These are phyloP conservation scores for Pseudopyrenochaeta lycopersici DNA, from an alignment of 2,329 filamentous ascomycete genomes.

Conservation along the genomic window DNA sequence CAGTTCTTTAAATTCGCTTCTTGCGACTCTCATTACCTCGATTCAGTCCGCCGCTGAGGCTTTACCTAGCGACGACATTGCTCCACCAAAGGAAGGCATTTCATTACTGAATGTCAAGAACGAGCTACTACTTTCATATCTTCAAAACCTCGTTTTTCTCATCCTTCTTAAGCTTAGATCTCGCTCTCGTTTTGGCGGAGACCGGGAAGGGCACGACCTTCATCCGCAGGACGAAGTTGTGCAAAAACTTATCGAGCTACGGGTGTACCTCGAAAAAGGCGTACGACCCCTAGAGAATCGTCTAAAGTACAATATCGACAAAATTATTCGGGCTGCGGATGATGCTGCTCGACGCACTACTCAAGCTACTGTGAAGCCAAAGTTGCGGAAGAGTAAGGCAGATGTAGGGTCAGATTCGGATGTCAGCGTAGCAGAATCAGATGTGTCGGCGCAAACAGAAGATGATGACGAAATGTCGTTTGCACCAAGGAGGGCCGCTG, in stretches of 20 bases:
- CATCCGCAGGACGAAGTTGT: conserved; percentile 73
- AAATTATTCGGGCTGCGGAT: conserved; percentile 87
- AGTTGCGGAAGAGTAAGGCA: conserved; percentile 41
- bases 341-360: conserved; percentile 60
- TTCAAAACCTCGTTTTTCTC: conserved; percentile 91
- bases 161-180: conserved; percentile 78
- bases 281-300: conserved; percentile 89
- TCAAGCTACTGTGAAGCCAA: conserved; percentile 32
- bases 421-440: conserved; percentile 48
- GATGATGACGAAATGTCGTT: conserved; percentile 65
- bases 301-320: conserved; percentile 94
- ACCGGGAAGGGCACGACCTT: conserved; percentile 46
- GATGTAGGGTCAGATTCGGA: conserved; percentile 54
- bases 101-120: conserved; percentile 96
- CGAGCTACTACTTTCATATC: conserved; percentile 93
- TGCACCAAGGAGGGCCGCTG: conserved; percentile 66
- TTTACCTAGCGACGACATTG: conserved; percentile 67
- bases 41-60: conserved; percentile 67
- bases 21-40: conserved; percentile 63
- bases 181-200: conserved; percentile 35
- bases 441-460: conserved; percentile 36
- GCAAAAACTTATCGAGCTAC: conserved; percentile 86
- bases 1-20: conserved; percentile 51
- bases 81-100: conserved; percentile 84
- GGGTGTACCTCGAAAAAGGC: conserved; percentile 93